A percentile compares a stretch with the other conserved stretches of the same genome.
Conservation (phyloP, 805 yeast genomes). For the Metschnikowia orientalis region DNA sequence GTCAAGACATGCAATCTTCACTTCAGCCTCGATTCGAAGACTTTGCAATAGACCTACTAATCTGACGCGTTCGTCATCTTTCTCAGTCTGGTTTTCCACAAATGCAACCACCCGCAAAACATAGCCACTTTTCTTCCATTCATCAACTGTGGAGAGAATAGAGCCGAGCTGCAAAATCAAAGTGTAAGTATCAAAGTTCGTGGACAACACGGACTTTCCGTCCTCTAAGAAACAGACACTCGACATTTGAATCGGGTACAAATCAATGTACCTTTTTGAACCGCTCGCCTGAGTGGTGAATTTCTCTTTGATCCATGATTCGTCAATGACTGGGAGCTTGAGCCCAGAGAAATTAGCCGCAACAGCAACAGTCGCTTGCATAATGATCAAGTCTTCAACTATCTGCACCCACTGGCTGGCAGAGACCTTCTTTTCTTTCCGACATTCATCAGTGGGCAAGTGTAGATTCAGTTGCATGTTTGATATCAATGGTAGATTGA, state of each 20-base stretch:
- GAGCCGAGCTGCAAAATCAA: conserved; percentile 91
- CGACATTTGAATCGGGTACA: conserved; percentile 97
- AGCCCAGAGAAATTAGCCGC: conserved; percentile 80
- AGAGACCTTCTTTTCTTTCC: conserved; percentile 63
- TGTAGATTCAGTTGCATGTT: conserved; percentile 20
- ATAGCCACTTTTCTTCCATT: conserved; percentile 75
- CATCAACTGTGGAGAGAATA: conserved; percentile 85
- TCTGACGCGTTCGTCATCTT: conserved; percentile 63
- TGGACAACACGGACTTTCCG: conserved; percentile 69
- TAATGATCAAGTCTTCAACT: conserved; percentile 80
- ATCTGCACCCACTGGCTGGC: conserved; percentile 87
- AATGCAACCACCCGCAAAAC: conserved; percentile 77
- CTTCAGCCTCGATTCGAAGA: conserved; percentile 79
- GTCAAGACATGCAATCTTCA: conserved; percentile 68
- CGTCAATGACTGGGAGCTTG: conserved; percentile 50
- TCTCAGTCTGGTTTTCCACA: conserved; percentile 72
- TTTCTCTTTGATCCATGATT: conserved; percentile 14
- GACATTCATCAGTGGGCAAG: conserved; percentile 75
- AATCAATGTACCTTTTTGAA: conserved; percentile 62
- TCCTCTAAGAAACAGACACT: conserved; percentile 65
- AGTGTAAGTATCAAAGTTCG: conserved; percentile 94
- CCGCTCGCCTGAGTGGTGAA: conserved; percentile 5
- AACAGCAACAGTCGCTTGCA: conserved; percentile 90
- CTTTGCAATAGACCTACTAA: conserved; percentile 61
- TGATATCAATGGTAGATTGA: conserved; percentile 22